phyloP scores from a whole-genome alignment of 2,329 filamentous ascomycete genomes.

The Thermochaetoides dissita region DNA sequence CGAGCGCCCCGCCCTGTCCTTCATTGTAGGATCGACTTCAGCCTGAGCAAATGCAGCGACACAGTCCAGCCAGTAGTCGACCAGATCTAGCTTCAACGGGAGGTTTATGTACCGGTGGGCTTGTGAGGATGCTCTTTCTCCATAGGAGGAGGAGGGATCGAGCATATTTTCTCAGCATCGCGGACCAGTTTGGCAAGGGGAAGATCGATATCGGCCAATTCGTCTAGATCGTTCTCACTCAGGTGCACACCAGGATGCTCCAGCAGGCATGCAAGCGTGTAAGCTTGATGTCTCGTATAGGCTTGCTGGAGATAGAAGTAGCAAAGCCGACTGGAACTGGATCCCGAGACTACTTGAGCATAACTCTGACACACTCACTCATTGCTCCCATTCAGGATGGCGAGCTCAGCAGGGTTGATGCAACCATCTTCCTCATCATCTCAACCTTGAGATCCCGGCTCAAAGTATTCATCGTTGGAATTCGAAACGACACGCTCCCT shows the following conservation, averaged over 20 bases:
- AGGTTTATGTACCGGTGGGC: too few species aligned
- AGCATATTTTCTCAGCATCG: neutral
- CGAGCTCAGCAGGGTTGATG: neutral
- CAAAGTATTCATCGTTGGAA: too few species aligned
- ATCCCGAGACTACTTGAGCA: neutral
- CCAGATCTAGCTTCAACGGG: neutral
- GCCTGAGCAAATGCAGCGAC: slow-evolving; percentile 2
- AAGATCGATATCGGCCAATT: neutral
- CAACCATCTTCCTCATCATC: neutral
- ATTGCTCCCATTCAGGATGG: neutral
- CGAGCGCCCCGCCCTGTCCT: slow-evolving; percentile 2
- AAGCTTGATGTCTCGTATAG: neutral
- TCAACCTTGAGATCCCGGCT: too few species aligned
- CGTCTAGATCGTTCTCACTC: neutral
- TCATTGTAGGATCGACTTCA: slow-evolving; percentile 1
- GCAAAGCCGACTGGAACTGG: neutral
- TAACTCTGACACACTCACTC: slow-evolving; percentile 2
- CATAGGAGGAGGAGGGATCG: neutral
- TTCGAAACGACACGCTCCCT: neutral
- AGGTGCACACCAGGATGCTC: slow-evolving; percentile 1
- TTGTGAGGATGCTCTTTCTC: neutral
- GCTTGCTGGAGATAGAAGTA: slow-evolving; percentile 5
- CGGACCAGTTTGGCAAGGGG: slow-evolving; percentile 3
- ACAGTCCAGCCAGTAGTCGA: slow-evolving; percentile 4
- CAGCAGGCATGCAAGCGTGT: slow-evolving; percentile 1